These are phyloP conservation scores for Gamsiella multidivaricata DNA, from an alignment of 192 early-diverging fungal species.

Conservation along the genomic window DNA sequence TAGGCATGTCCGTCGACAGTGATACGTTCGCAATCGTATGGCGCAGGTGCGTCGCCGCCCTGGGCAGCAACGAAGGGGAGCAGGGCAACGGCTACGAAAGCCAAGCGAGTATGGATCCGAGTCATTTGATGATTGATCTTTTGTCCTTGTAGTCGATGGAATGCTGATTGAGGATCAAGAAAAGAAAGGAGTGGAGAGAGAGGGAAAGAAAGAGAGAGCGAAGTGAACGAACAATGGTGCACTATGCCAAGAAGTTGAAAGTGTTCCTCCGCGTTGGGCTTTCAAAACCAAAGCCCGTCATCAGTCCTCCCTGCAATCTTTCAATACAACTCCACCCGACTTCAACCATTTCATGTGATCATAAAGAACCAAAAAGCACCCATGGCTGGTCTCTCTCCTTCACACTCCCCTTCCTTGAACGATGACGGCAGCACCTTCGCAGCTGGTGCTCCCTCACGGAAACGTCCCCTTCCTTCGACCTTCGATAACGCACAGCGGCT, in stretches of 20 bases:
- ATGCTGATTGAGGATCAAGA: background rate
- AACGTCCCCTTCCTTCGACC: background rate
- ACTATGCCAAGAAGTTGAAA: too few relatives aligned
- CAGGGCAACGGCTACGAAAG: conserved; percentile 5
- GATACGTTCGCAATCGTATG: conserved; percentile 30
- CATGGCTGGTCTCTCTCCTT: too few relatives aligned
- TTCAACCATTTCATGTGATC: too few relatives aligned
- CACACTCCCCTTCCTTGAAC: background rate
- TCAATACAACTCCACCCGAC: too few relatives aligned
- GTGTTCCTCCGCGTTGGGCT: too few relatives aligned
- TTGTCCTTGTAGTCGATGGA: background rate
- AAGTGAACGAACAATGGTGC: background rate
- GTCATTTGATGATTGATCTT: conserved; percentile 6
- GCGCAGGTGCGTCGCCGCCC: conserved; percentile 8
- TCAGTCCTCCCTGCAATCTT: too few relatives aligned
- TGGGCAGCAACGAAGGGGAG: conserved; percentile 3
- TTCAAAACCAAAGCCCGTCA: too few relatives aligned
- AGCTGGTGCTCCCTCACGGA: background rate
- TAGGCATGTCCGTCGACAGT: conserved; percentile 15
- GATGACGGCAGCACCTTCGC: background rate
- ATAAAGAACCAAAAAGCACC: too few relatives aligned
- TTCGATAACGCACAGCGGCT: too few relatives aligned
- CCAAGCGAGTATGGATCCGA: conserved; percentile 4
- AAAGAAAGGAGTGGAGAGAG: background rate
- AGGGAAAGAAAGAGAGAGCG: background rate